Conservation (phyloP, 164 flowering plant species). For the Vitis rotundifolia region DNA sequence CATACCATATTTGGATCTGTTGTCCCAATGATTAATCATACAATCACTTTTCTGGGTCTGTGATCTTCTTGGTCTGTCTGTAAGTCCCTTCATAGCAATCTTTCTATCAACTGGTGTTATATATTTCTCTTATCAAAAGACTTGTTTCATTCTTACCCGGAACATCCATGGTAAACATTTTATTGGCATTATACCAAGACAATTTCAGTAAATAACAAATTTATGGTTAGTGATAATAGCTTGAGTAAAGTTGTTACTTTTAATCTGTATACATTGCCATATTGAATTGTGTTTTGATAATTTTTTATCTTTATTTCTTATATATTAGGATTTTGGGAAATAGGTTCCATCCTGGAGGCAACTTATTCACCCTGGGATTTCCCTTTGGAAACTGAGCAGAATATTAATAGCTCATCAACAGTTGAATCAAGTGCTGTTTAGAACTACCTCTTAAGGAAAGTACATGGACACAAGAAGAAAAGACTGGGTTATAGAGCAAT, state of each 20-base stretch:
- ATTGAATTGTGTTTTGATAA: background rate
- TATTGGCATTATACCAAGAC: constrained; percentile 70
- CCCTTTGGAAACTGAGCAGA: too few species aligned
- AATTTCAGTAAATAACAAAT: constrained; percentile 57
- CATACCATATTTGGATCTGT: background rate
- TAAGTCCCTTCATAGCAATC: constrained; percentile 27
- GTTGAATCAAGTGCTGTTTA: too few species aligned
- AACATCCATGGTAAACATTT: constrained; percentile 73
- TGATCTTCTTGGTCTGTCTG: constrained; percentile 65
- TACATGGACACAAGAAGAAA: too few species aligned
- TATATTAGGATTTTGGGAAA: too few species aligned
- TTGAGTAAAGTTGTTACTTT: background rate
- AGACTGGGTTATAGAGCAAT: too few species aligned
- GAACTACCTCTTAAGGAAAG: too few species aligned
- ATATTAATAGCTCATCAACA: too few species aligned
- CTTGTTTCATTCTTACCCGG: constrained; percentile 38
- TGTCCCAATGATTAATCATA: constrained; percentile 72
- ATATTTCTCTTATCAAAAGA: background rate
- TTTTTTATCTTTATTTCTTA: background rate
- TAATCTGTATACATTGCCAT: background rate
- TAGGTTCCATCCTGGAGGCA: too few species aligned
- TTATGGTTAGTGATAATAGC: constrained; percentile 45
- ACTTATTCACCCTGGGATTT: too few species aligned
- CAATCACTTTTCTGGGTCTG: constrained; percentile 74
- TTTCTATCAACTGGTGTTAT: constrained; percentile 1